These are phyloP conservation scores for Zhuliangozyma blackwelliae DNA, from an alignment of 1,139 yeast species.

Conservation along the genomic window DNA sequence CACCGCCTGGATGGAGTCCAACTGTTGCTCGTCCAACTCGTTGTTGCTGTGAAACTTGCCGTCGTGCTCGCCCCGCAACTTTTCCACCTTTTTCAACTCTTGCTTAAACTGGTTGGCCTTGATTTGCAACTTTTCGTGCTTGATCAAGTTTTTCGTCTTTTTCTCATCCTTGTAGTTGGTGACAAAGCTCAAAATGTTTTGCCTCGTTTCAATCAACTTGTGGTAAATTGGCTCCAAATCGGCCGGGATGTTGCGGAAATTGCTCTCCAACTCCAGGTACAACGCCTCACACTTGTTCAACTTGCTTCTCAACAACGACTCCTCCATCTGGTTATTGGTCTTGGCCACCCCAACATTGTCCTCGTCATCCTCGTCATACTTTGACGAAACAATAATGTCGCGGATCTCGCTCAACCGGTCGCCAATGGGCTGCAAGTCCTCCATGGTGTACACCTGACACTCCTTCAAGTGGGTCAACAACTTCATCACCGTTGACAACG, in stretches of 20 bases:
- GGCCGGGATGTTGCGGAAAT: slow-evolving; percentile 54
- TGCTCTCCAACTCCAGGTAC: slow-evolving; percentile 47
- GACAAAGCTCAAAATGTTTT: slow-evolving; percentile 29
- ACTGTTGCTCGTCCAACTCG: slow-evolving; percentile 16
- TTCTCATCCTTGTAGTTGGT: slow-evolving; percentile 20
- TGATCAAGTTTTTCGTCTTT: slow-evolving; percentile 29
- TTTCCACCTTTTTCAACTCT: slow-evolving; percentile 29
- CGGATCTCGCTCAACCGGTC: slow-evolving; percentile 66
- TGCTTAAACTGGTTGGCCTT: slow-evolving; percentile 15
- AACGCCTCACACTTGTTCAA: slow-evolving; percentile 54
- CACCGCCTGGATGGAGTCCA: slow-evolving; percentile 47
- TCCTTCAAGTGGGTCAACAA: slow-evolving; percentile 77
- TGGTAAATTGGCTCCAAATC: slow-evolving; percentile 51
- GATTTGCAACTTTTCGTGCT: slow-evolving; percentile 14
- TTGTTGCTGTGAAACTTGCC: slow-evolving; percentile 26
- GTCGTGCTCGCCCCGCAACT: slow-evolving; percentile 26
- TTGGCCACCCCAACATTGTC: slow-evolving; percentile 9
- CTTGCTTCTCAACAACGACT: slow-evolving; percentile 56
- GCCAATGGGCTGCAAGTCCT: slow-evolving; percentile 74
- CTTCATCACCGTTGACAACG: slow-evolving; percentile 78
- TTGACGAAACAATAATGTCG: slow-evolving; percentile 49
- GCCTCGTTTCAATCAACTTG: slow-evolving; percentile 37
- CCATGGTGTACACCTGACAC: slow-evolving; percentile 74
- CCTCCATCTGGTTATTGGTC: slow-evolving; percentile 44
- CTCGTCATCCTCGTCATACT: slow-evolving; percentile 23